A percentile compares a stretch with the other conserved stretches of the same genome.
Conservation (phyloP, 257 asterid species). For the Solanum tarijense region DNA sequence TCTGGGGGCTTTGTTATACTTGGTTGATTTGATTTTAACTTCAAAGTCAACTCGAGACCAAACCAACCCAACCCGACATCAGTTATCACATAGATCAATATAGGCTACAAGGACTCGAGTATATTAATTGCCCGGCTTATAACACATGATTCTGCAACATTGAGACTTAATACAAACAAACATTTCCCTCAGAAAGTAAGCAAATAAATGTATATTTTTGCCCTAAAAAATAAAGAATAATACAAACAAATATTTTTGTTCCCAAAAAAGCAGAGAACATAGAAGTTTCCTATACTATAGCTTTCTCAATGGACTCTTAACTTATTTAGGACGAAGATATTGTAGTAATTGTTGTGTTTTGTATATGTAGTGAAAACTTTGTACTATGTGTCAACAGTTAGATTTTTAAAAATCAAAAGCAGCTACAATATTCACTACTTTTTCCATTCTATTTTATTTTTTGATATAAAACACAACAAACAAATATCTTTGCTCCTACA, state of each 20-base stretch:
- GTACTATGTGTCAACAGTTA: neutral
- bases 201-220: neutral
- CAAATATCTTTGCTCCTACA: neutral
- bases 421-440: neutral
- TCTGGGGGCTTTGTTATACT: neutral
- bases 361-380: too few relatives aligned
- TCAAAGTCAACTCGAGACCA: neutral
- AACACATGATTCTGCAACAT: neutral
- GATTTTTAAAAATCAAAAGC: neutral
- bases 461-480: neutral
- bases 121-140: neutral
- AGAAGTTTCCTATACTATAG: neutral
- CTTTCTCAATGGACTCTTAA: neutral
- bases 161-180: neutral
- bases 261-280: neutral
- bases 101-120: neutral
- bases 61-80: too few relatives aligned
- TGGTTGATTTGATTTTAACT: too few relatives aligned
- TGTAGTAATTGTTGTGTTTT: neutral
- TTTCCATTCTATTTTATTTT: neutral
- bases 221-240: neutral
- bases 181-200: too few relatives aligned
- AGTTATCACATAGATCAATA: neutral
- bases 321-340: neutral
- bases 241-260: neutral